Evolutionary conservation across 2,329 filamentous ascomycete species (phyloP), one percentile per base, ranked within the genome.

Genomic region (Phialophora expanda): DNA sequence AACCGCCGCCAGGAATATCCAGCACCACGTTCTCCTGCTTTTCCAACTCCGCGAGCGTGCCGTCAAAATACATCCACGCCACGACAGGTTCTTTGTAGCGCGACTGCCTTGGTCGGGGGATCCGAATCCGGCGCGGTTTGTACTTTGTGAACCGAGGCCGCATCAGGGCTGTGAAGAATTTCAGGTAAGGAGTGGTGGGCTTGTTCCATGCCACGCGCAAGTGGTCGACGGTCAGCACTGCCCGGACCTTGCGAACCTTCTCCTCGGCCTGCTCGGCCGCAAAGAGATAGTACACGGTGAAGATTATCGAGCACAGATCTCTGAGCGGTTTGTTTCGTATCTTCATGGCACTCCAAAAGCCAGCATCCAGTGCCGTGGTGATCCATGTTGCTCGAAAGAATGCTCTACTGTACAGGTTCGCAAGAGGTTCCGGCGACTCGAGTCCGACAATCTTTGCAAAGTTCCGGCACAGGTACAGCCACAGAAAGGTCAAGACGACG

Each of bases 321-420:
- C 93, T 85, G 50, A 97, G 72, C 87, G 91, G 93, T 73, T 90
- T 93, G 56, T 83, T 83, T 64, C 86, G 87, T 69, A 99, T 93
- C 73, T 88, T 90, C 95, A 99, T 99, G 38, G 95, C 95, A 0
- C 93, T 97, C 95, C 95, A 99, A 78, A 97, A 99, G 1, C 95
- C 95, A 5, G 95, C 95, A 74, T 99, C 95, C 67, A 99, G 80
- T 0, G 93, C 95, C 0, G 95, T 99, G 61, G 95, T 89, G 17
- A 98, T 87, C 95, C 95, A 99, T 75, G 95, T 99, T 62, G 95
- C 95, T 56, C 95, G 89, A 77, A 97, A 99, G 80, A 96, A 99
- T 30, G 91, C 89, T 59, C 92, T 85, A 62, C 91, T 92, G 80
- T 99, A 99, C 76, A 98, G 89, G 75, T 96, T 97, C 32, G 93